Evolutionary conservation across 108 stramenopile genomes (phyloP).

Genomic region (Fistulifera pelliculosa): DNA sequence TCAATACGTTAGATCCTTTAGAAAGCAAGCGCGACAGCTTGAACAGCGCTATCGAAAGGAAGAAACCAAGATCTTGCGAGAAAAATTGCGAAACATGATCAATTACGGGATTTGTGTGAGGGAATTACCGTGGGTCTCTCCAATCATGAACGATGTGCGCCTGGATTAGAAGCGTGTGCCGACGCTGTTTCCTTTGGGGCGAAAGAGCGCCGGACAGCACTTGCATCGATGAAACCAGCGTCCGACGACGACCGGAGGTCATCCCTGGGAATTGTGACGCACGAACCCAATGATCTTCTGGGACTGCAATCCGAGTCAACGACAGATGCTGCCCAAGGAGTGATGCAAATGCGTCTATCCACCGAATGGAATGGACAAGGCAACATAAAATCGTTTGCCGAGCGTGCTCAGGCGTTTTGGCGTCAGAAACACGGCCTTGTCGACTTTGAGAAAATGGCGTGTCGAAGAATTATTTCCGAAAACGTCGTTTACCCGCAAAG

Average conservation of each 20-base stretch:
- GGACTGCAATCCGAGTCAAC: slow-evolving; percentile 18
- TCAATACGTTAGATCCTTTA: slow-evolving; percentile 12
- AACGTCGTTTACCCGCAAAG: too few relatives aligned
- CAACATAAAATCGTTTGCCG: slow-evolving; percentile 14
- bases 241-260: slow-evolving; percentile 21
- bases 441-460: background rate
- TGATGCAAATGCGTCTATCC: slow-evolving; percentile 30
- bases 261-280: slow-evolving; percentile 31
- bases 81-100: slow-evolving; percentile 23
- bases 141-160: slow-evolving; percentile 43
- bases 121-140: slow-evolving; percentile 47
- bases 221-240: slow-evolving; percentile 4
- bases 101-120: slow-evolving; percentile 30
- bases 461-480: too few relatives aligned
- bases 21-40: background rate
- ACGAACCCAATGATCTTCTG: slow-evolving; percentile 40
- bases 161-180: slow-evolving; percentile 56
- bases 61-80: slow-evolving; percentile 13
- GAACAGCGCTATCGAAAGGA: slow-evolving; percentile 5
- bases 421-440: background rate
- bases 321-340: slow-evolving; percentile 30
- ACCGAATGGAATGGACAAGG: slow-evolving; percentile 53
- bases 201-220: slow-evolving; percentile 26
- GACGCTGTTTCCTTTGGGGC: slow-evolving; percentile 36
- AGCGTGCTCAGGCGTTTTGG: slow-evolving; percentile 13